Evolutionary conservation across 192 early-diverging fungal genomes (phyloP).

Genomic region (Diversispora eburnea): DNA sequence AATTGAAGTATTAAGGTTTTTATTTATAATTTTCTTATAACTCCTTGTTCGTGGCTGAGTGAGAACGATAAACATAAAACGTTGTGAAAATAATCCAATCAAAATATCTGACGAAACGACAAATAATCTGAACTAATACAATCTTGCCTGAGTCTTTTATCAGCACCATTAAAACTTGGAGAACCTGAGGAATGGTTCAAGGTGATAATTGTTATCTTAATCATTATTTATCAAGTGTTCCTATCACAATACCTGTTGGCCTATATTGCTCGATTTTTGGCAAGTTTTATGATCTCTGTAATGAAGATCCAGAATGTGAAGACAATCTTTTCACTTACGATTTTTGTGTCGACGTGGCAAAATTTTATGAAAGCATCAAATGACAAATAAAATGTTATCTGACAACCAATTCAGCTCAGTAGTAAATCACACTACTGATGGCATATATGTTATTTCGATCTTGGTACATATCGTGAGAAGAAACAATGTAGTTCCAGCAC

Average conservation of each 20-base stretch:
- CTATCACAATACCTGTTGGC: neutral
- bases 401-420: too few relatives aligned
- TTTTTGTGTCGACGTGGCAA: neutral
- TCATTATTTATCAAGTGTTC: neutral
- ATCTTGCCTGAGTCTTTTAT: neutral
- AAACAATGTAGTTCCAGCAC: too few relatives aligned
- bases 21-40: too few relatives aligned
- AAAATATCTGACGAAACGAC: too few relatives aligned
- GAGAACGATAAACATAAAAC: too few relatives aligned
- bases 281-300: neutral
- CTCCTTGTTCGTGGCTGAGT: too few relatives aligned
- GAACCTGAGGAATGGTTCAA: neutral
- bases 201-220: neutral
- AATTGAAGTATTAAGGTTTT: too few relatives aligned
- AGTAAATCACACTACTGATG: too few relatives aligned
- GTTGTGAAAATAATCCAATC: too few relatives aligned
- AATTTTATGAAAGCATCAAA: neutral
- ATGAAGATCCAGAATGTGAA: neutral
- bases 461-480: too few relatives aligned
- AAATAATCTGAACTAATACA: too few relatives aligned
- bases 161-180: constrained; percentile 3
- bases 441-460: too few relatives aligned
- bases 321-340: neutral
- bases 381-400: neutral
- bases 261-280: neutral